A percentile compares a stretch with the other conserved stretches of the same genome.
These are phyloP conservation scores for Ophiognomonia clavigignenti-juglandacearum DNA, from an alignment of 2,329 filamentous ascomycete genomes.

Conservation along the genomic window DNA sequence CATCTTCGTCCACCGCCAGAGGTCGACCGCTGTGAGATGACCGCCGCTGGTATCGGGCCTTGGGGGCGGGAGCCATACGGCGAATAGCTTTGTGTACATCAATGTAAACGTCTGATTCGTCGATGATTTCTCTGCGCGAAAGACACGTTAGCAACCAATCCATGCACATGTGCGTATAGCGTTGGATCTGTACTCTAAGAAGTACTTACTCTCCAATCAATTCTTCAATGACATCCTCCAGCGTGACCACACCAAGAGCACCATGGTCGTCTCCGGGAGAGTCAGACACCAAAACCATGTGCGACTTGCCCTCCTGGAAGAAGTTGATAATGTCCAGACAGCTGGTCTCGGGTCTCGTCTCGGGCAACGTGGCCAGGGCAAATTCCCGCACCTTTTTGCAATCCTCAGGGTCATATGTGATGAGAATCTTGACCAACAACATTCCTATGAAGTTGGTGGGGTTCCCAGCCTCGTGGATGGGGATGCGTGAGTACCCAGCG, in stretches of 20 bases:
- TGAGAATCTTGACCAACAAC: conserved; percentile 96
- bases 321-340: conserved; percentile 99
- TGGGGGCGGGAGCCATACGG: conserved; percentile 78
- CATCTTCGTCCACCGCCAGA: conserved; percentile 18
- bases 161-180: background rate
- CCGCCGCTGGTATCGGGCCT: conserved; percentile 51
- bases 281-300: conserved; percentile 96
- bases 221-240: conserved; percentile 98
- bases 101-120: conserved; percentile 97
- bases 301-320: conserved; percentile 98
- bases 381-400: conserved; percentile 83
- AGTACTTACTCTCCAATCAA: conserved; percentile 85
- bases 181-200: too few relatives aligned
- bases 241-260: conserved; percentile 85
- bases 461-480: conserved; percentile 84
- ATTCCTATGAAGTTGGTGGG: conserved; percentile 90
- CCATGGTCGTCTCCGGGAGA: conserved; percentile 85
- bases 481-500: conserved; percentile 92
- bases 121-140: conserved; percentile 78
- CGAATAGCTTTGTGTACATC: conserved; percentile 98
- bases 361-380: conserved; percentile 85
- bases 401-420: conserved; percentile 97
- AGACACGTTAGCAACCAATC: conserved; percentile 19
- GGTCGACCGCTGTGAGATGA: conserved; percentile 23
- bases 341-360: conserved; percentile 91